These are phyloP conservation scores for Aphanomyces euteiches DNA, from an alignment of 352 stramenopile genomes.

Conservation along the genomic window DNA sequence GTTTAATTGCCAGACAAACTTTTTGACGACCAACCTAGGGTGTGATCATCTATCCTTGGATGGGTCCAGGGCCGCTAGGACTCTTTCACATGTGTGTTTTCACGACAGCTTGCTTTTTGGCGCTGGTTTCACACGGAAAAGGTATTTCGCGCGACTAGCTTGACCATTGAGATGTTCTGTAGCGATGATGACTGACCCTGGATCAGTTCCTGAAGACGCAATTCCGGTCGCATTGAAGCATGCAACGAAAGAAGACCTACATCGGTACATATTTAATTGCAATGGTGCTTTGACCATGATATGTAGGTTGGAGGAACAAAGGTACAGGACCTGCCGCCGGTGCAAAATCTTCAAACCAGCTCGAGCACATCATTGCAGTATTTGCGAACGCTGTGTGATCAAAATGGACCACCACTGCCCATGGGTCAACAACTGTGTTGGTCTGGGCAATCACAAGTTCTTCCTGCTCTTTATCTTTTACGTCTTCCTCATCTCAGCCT, in stretches of 20 bases:
- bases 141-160: slow-evolving; percentile 37
- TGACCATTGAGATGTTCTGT: no score
- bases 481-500: slow-evolving; percentile 92
- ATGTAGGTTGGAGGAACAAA: slow-evolving; percentile 70
- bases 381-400: slow-evolving; percentile 94
- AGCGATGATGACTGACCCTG: slow-evolving; percentile 98
- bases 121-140: slow-evolving; percentile 92
- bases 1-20: slow-evolving; percentile 15
- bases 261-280: slow-evolving; percentile 38
- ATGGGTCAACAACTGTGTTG: slow-evolving; percentile 99
- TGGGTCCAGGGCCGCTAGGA: slow-evolving; percentile 66
- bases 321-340: slow-evolving; percentile 78
- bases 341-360: slow-evolving; percentile 96
- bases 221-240: slow-evolving; percentile 76
- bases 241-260: slow-evolving; percentile 70
- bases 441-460: slow-evolving; percentile 98
- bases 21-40: slow-evolving; percentile 40
- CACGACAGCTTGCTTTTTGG: slow-evolving; percentile 78
- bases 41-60: slow-evolving; percentile 88
- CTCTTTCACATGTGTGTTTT: slow-evolving; percentile 69
- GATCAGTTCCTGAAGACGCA: slow-evolving; percentile 93
- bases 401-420: slow-evolving; percentile 99
- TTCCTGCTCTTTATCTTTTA: slow-evolving; percentile 89
- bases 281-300: background rate
- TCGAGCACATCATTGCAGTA: slow-evolving; percentile 95